Conservation (phyloP, 441 rosid genomes). For the Adansonia madagascariensis region DNA sequence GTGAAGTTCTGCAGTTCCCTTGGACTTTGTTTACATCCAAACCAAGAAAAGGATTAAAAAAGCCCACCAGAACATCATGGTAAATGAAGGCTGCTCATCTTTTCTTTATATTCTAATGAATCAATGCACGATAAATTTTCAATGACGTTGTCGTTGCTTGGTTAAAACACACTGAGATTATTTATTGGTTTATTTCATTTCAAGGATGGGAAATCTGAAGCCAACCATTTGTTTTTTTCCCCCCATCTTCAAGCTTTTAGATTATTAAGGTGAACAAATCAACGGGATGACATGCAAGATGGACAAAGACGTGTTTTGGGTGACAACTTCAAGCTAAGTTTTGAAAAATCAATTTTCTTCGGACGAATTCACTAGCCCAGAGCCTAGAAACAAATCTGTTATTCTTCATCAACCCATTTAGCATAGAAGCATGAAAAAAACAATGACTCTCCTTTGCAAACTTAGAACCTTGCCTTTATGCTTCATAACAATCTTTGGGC, state of each 20-base stretch:
- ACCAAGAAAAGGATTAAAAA: not conserved
- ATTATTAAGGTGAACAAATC: not conserved
- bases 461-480: not conserved
- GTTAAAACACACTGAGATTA: not conserved
- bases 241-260: not conserved
- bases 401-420: no score
- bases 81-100: not conserved
- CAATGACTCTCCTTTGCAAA: no score
- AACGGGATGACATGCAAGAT: not conserved
- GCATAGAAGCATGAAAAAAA: no score
- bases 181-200: not conserved
- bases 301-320: not conserved
- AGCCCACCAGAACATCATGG: not conserved
- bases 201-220: not conserved
- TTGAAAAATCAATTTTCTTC: not conserved
- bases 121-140: not conserved
- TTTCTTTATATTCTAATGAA: not conserved
- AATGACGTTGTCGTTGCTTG: not conserved
- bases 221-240: not conserved
- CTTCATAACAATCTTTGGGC: conserved; percentile 8
- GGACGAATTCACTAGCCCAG: not conserved
- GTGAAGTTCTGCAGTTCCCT: not conserved
- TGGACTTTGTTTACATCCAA: not conserved
- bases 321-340: not conserved
- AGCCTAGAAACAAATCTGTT: not conserved